These are phyloP conservation scores for Penicillium rolfsii DNA, from an alignment of 2,329 filamentous ascomycete genomes.

Conservation along the genomic window DNA sequence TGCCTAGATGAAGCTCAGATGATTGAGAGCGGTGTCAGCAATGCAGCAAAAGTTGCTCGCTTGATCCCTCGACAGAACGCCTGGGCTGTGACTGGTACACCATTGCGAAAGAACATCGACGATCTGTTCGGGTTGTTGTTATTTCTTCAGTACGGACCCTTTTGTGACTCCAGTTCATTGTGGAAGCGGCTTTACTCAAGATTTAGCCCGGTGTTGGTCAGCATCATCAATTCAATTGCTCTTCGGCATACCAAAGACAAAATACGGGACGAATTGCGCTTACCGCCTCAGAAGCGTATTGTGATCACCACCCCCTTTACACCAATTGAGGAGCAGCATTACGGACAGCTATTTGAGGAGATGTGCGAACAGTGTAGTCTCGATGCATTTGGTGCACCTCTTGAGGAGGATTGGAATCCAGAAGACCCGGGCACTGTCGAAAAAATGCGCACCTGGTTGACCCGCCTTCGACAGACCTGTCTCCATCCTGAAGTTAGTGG, in stretches of 20 bases:
- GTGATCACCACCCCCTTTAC: slow-evolving; percentile 90
- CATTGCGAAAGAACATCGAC: slow-evolving; percentile 75
- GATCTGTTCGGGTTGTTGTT: slow-evolving; percentile 80
- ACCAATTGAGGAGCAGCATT: slow-evolving; percentile 87
- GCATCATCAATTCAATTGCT: slow-evolving; percentile 71
- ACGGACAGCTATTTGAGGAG: slow-evolving; percentile 72
- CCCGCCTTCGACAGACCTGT: slow-evolving; percentile 76
- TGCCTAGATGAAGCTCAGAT: slow-evolving; percentile 76
- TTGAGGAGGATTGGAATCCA: slow-evolving; percentile 65
- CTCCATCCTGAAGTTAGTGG: slow-evolving; percentile 81
- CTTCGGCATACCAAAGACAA: slow-evolving; percentile 84
- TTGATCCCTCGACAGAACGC: slow-evolving; percentile 81
- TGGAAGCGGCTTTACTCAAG: slow-evolving; percentile 69
- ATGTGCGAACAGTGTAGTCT: slow-evolving; percentile 74
- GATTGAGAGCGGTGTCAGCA: slow-evolving; percentile 85
- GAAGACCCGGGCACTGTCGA: slow-evolving; percentile 62
- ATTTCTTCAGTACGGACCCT: slow-evolving; percentile 80
- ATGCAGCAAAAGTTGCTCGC: slow-evolving; percentile 78
- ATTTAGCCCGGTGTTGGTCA: slow-evolving; percentile 66
- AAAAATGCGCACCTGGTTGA: slow-evolving; percentile 78
- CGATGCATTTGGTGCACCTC: slow-evolving; percentile 64
- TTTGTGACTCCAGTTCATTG: slow-evolving; percentile 63
- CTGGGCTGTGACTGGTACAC: slow-evolving; percentile 92
- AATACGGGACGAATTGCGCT: slow-evolving; percentile 73
- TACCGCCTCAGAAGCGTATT: slow-evolving; percentile 83